These are phyloP conservation scores for Chaetomium sp. DNA, from an alignment of 2,329 filamentous ascomycete species.

Conservation along the genomic window DNA sequence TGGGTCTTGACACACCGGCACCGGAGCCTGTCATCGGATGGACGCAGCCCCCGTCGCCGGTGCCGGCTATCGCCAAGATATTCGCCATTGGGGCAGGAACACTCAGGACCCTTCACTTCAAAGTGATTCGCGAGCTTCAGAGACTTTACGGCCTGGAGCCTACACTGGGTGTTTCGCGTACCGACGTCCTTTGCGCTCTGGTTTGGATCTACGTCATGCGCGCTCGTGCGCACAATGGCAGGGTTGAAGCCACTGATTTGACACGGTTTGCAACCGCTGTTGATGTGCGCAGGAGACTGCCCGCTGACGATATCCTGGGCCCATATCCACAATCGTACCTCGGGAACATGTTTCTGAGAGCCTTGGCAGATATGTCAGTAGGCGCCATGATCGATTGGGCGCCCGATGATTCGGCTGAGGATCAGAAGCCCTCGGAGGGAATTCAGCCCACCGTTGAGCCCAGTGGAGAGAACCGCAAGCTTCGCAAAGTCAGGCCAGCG, in stretches of 20 bases:
- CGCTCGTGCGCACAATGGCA: background rate
- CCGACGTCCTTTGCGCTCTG: conserved; percentile 6
- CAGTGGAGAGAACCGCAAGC: background rate
- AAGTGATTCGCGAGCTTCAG: background rate
- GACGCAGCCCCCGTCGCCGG: too few relatives aligned
- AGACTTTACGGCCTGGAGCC: background rate
- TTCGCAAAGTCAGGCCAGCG: background rate
- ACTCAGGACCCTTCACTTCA: background rate
- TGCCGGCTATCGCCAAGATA: conserved; percentile 1
- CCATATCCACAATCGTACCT: background rate
- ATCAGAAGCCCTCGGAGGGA: background rate
- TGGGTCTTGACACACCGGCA: too few relatives aligned
- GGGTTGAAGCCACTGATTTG: background rate
- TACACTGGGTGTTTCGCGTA: background rate
- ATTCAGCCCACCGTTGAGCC: background rate
- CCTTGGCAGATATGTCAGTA: background rate
- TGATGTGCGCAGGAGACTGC: background rate
- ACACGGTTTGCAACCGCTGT: conserved; percentile 8
- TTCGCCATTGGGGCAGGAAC: background rate
- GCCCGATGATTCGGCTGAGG: background rate
- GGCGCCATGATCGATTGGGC: background rate
- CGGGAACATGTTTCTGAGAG: conserved; percentile 8
- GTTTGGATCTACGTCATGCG: conserved; percentile 9
- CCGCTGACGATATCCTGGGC: background rate
- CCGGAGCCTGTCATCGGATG: too few relatives aligned